Percentiles rank a stretch among this genome's conserved stretches.
phyloP scores from a whole-genome alignment of 176 grass and related monocot genomes.

The Aegilops speltoides region DNA sequence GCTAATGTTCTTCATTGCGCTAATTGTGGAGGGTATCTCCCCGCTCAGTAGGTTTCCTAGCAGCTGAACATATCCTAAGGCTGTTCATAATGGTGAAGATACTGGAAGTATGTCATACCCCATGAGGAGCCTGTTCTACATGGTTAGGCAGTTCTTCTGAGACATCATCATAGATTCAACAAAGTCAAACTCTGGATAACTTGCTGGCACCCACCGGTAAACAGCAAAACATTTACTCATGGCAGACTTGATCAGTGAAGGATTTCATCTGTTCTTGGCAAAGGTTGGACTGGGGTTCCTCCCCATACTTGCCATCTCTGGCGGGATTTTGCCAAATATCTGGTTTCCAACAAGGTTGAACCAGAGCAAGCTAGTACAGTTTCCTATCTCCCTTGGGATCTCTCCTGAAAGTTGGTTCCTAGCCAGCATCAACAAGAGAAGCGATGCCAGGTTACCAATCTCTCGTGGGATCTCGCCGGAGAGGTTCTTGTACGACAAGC shows the following conservation, averaged over 20 bases:
- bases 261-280: constrained; percentile 16
- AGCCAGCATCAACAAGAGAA: constrained; percentile 57
- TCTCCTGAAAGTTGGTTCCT: constrained; percentile 49
- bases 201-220: constrained; percentile 47
- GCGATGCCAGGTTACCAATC: constrained; percentile 36
- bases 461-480: not conserved
- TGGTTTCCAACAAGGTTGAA: constrained; percentile 48
- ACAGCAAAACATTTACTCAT: constrained; percentile 36
- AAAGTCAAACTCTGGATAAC: constrained; percentile 52
- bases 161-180: constrained; percentile 30
- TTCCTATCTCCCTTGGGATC: constrained; percentile 61
- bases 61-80: constrained; percentile 47
- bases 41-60: constrained; percentile 51
- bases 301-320: constrained; percentile 43
- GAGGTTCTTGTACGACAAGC: constrained; percentile 33
- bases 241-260: not conserved
- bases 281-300: constrained; percentile 44
- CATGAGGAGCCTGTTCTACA: constrained; percentile 32
- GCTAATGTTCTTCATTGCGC: constrained; percentile 31
- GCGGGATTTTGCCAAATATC: constrained; percentile 41
- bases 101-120: constrained; percentile 29
- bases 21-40: constrained; percentile 28
- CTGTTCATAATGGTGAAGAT: constrained; percentile 6
- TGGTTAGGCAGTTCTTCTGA: constrained; percentile 30
- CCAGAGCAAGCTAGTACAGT: constrained; percentile 65